Evolutionary conservation across 164 flowering plant genomes (phyloP).

Genomic region (Kalanchoe fedtschenkoi): DNA sequence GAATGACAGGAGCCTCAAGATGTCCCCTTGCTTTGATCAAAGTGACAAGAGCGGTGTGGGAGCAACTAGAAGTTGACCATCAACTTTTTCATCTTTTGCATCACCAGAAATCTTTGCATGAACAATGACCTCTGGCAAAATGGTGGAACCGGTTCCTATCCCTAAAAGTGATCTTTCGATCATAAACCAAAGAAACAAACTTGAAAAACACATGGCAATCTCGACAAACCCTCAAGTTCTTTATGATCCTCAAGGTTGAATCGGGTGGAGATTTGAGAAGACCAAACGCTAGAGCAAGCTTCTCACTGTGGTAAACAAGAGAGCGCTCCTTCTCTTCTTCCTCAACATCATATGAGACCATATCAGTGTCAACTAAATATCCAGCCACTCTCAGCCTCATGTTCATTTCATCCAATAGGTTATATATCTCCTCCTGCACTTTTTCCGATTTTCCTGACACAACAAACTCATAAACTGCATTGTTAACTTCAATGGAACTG

Average conservation of each 20-base stretch:
- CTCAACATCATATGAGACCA: conserved; percentile 21
- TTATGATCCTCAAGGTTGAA: conserved; percentile 18
- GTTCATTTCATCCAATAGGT: conserved; percentile 14
- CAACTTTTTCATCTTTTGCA: background rate
- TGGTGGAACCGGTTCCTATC: conserved; percentile 23
- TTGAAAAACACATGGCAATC: conserved; percentile 25
- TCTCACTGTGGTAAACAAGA: conserved; percentile 23
- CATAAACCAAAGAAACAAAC: conserved; percentile 18
- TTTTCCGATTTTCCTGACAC: conserved; percentile 13
- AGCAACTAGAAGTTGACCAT: no score
- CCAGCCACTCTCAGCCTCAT: conserved; percentile 14
- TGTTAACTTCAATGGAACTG: conserved; percentile 21
- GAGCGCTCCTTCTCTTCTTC: conserved; percentile 24
- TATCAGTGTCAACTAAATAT: conserved; percentile 16
- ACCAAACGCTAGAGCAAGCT: conserved; percentile 24
- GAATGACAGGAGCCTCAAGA: background rate
- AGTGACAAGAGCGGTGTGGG: no score
- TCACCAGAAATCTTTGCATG: conserved; percentile 26
- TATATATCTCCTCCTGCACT: conserved; percentile 14
- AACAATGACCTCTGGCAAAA: conserved; percentile 20
- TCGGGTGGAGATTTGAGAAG: conserved; percentile 11
- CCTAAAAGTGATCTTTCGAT: conserved; percentile 17
- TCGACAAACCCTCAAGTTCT: conserved; percentile 20
- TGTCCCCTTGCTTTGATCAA: background rate
- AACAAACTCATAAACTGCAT: conserved; percentile 19